A percentile compares a stretch with the other conserved stretches of the same genome.
Evolutionary conservation across 1,284 basidiomycete genomes (phyloP).

Genomic region (Apiotrichum laibachii): DNA sequence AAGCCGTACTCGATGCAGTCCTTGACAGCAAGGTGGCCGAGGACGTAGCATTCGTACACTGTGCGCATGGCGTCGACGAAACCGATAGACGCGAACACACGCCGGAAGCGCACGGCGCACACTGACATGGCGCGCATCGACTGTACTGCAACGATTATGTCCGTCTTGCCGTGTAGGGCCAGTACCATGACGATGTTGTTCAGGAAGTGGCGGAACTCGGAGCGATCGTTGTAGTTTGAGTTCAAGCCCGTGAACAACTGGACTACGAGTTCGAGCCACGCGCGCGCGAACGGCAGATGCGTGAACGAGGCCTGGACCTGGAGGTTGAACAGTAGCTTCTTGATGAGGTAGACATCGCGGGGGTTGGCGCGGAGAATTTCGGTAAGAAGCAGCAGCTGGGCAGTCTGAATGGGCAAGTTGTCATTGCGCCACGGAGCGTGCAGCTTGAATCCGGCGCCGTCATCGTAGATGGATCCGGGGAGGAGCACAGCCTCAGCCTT

Average conservation of each 20-base stretch:
- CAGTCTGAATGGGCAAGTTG: constrained; percentile 61
- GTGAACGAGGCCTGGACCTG: constrained; percentile 43
- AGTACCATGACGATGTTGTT: constrained; percentile 69
- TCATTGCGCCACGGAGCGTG: constrained; percentile 55
- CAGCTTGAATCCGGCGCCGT: constrained; percentile 52
- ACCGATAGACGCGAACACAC: constrained; percentile 67
- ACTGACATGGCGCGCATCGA: constrained; percentile 66
- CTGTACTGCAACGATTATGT: constrained; percentile 65
- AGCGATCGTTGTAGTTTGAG: constrained; percentile 71
- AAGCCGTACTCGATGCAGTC: constrained; percentile 69
- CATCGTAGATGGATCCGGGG: constrained; percentile 57
- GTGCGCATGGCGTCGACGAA: constrained; percentile 70
- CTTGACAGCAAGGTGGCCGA: constrained; percentile 58
- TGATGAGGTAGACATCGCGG: constrained; percentile 67
- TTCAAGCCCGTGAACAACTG: constrained; percentile 71
- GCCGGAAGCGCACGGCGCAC: constrained; percentile 71
- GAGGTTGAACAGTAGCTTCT: constrained; percentile 66
- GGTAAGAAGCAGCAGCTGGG: constrained; percentile 68
- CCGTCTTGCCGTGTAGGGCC: constrained; percentile 64
- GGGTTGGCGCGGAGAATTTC: constrained; percentile 65
- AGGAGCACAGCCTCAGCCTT: constrained; percentile 70
- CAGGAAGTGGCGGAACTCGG: constrained; percentile 65
- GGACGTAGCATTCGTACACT: constrained; percentile 65
- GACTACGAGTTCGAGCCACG: constrained; percentile 66
- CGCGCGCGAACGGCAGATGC: constrained; percentile 58